Percentiles rank a stretch among this genome's conserved stretches.
Conservation (phyloP, 2,329 filamentous ascomycete species). For the Mollisia scopiformis region DNA sequence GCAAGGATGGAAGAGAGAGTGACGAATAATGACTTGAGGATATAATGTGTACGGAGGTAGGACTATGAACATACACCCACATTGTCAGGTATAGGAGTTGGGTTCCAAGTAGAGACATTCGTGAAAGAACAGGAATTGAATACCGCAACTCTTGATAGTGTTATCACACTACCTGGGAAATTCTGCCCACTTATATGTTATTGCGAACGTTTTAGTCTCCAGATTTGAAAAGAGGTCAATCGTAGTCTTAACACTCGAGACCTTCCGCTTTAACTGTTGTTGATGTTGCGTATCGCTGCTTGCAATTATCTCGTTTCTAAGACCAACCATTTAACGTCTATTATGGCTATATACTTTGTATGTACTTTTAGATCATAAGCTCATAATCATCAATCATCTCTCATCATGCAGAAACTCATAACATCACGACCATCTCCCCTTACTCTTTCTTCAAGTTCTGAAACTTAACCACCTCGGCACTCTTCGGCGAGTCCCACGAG, state of each 20-base stretch:
- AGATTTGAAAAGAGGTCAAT: no score
- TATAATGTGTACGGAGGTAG: background rate
- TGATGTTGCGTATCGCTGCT: no score
- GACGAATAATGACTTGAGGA: conserved; percentile 15
- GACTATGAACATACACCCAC: background rate
- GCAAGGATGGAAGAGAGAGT: conserved; percentile 23
- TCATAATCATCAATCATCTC: conserved; percentile 18
- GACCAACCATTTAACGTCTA: background rate
- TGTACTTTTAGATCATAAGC: conserved; percentile 9
- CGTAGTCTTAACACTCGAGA: no score
- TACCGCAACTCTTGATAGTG: background rate
- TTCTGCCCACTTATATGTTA: no score
- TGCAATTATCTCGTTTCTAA: no score
- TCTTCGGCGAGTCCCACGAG: background rate
- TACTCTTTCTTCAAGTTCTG: background rate
- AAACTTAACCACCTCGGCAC: background rate
- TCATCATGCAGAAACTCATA: conserved; percentile 15
- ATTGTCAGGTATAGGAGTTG: background rate
- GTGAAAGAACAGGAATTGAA: no score
- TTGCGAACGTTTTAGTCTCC: no score
- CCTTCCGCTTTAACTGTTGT: no score
- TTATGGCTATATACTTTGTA: background rate
- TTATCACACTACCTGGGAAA: no score
- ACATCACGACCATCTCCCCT: background rate
- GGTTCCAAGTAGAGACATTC: background rate